These are phyloP conservation scores for Amphibolis antarctica DNA, from an alignment of 106 monocot species.

Conservation along the genomic window DNA sequence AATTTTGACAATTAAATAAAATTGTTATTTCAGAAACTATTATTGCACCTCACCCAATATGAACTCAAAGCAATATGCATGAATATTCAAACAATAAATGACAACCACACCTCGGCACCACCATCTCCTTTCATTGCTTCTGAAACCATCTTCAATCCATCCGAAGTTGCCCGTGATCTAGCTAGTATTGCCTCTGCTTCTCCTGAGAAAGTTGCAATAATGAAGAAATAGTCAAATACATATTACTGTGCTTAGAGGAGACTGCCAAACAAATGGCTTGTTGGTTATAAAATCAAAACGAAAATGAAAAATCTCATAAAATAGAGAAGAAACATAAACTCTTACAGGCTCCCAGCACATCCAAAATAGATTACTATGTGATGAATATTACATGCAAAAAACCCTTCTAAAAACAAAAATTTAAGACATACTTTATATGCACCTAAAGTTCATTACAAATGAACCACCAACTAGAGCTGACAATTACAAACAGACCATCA, in stretches of 20 bases:
- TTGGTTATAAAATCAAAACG: not conserved
- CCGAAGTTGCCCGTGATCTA: conserved; percentile 65
- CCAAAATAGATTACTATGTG: too few species aligned
- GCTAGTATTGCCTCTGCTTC: conserved; percentile 77
- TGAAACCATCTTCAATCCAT: conserved; percentile 51
- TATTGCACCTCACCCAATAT: too few species aligned
- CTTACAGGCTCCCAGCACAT: not conserved
- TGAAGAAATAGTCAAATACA: conserved; percentile 1
- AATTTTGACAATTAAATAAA: too few species aligned
- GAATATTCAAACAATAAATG: not conserved
- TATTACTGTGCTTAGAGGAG: not conserved
- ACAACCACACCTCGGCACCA: conserved; percentile 47
- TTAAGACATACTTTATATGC: too few species aligned
- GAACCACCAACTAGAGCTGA: too few species aligned
- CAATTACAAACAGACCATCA: too few species aligned
- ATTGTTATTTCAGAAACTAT: too few species aligned
- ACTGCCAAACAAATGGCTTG: not conserved
- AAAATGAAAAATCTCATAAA: not conserved
- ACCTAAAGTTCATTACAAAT: too few species aligned
- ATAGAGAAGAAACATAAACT: not conserved
- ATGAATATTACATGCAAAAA: too few species aligned
- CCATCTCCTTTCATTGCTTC: conserved; percentile 45
- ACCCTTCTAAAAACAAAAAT: too few species aligned
- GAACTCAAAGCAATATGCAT: not conserved
- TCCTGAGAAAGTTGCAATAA: conserved; percentile 29